A percentile compares a stretch with the other conserved stretches of the same genome.
phyloP scores from a whole-genome alignment of 176 grass and related monocot genomes.

The Zoysia japonica region DNA sequence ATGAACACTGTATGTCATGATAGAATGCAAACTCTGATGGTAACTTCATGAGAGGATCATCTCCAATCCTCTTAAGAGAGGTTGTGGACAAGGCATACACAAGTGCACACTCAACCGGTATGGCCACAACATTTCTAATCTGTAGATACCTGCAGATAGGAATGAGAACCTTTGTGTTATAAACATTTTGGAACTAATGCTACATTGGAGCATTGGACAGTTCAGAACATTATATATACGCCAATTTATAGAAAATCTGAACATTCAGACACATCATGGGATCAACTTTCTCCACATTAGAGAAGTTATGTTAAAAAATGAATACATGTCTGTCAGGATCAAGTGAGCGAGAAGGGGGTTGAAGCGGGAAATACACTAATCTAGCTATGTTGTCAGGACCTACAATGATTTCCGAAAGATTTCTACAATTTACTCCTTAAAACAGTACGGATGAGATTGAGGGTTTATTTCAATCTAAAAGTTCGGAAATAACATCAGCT shows the following conservation, averaged over 20 bases:
- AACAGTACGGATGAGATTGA: constrained; percentile 38
- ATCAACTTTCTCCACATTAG: neutral
- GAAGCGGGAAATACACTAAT: constrained; percentile 46
- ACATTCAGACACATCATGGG: neutral
- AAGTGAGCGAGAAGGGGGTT: neutral
- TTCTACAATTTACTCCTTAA: constrained; percentile 98
- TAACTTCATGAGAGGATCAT: constrained; percentile 67
- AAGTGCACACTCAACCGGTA: constrained; percentile 73
- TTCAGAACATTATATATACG: neutral
- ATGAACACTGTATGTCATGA: constrained; percentile 29
- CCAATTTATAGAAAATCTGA: neutral
- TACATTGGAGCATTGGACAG: neutral
- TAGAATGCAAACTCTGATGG: constrained; percentile 75
- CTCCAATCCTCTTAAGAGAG: constrained; percentile 55
- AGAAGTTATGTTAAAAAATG: neutral
- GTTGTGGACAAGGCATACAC: constrained; percentile 69
- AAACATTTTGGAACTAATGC: neutral
- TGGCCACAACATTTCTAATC: constrained; percentile 89
- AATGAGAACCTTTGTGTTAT: constrained; percentile 16
- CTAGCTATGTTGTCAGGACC: constrained; percentile 73
- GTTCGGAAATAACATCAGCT: constrained; percentile 28
- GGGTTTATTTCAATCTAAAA: constrained; percentile 3
- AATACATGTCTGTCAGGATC: constrained; percentile 63
- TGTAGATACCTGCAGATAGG: constrained; percentile 73
- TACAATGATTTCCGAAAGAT: constrained; percentile 72